Evolutionary conservation across 1,284 basidiomycete species (phyloP).

Genomic region (Melanopsichium pennsylvanicum): DNA sequence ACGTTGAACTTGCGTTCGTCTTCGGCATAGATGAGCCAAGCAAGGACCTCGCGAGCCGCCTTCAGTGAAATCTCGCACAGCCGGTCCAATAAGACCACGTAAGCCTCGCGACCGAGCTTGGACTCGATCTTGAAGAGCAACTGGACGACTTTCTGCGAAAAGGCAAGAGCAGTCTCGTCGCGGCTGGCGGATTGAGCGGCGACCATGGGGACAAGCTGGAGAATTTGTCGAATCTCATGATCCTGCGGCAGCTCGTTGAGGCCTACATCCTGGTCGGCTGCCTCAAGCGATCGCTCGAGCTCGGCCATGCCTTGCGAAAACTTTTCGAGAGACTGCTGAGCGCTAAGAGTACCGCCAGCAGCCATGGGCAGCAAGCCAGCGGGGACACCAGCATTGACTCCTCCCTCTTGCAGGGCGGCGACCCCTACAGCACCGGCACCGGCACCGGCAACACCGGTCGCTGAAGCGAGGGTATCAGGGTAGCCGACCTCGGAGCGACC

Average conservation of each 20-base stretch:
- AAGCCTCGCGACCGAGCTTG: constrained; percentile 67
- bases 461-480: constrained; percentile 10
- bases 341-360: constrained; percentile 29
- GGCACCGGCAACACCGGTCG: constrained; percentile 8
- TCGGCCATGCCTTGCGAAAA: constrained; percentile 61
- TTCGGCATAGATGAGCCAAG: constrained; percentile 95
- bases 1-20: constrained; percentile 95
- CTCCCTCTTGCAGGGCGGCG: constrained; percentile 23
- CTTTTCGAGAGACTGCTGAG: constrained; percentile 64
- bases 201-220: constrained; percentile 81
- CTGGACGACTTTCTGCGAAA: constrained; percentile 89
- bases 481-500: constrained; percentile 35
- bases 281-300: constrained; percentile 56
- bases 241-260: constrained; percentile 71
- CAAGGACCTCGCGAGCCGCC: constrained; percentile 94
- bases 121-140: constrained; percentile 63
- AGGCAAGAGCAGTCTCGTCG: constrained; percentile 84
- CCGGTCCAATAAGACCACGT: constrained; percentile 85
- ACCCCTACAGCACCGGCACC: constrained; percentile 19
- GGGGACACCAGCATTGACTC: constrained; percentile 19
- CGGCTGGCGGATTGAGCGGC: constrained; percentile 80
- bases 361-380: constrained; percentile 21
- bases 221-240: constrained; percentile 83
- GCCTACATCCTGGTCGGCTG: constrained; percentile 41
- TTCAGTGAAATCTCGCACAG: constrained; percentile 89